Base-by-base conservation (phyloP, 192 early-diverging fungal genomes). In the Dispira simplex region DNA sequence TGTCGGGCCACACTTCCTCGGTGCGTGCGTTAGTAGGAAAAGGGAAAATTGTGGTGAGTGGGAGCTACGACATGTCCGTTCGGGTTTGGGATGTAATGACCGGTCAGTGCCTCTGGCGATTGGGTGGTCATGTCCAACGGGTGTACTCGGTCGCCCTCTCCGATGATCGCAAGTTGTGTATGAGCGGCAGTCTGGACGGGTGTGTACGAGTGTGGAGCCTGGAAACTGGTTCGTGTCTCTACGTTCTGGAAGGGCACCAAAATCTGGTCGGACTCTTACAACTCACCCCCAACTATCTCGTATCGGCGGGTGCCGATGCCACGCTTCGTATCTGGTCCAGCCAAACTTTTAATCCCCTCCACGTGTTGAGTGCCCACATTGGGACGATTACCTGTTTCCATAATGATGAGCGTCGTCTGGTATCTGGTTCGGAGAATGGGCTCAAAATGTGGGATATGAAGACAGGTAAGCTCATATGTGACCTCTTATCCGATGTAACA, bases 381-480 rank as follows among this genome's bases (percentile, higher is more conserved):
- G 88, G 81, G 32, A 79, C 97, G 11, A 99, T 99, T 52, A 99
- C 97, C 3, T 98, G 95, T 66, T 96, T 99, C 75, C 95, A 99
- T 70, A 90, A 96, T 70, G 97, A 99, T 69, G 82, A 80, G 12
- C 76, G 82, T 39, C 95, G 96, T 53, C 87, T 98, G 20, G 91
- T 98, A 28, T 92, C 90, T 16, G 97, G 97, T 2, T 90, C 90
- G 4, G 97, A 95, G 63, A 89, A 87, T 8, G 90, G 90, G 0
- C 78, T 99, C 27, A 98, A 98, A 69, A 81, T 98, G 66, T 99
- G 97, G 95, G 93, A 99, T 68, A 79, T 95, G n/a, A 75, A 80
- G 14, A 87, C 90, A 20, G 95, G 95, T 11, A 72, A 81, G 28
- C 86, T 88, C 65, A 76, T 89, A 0, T 77, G 91, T 8, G 92